Conservation (phyloP, 2,329 filamentous ascomycete species). For the Fusarium verticillioides region DNA sequence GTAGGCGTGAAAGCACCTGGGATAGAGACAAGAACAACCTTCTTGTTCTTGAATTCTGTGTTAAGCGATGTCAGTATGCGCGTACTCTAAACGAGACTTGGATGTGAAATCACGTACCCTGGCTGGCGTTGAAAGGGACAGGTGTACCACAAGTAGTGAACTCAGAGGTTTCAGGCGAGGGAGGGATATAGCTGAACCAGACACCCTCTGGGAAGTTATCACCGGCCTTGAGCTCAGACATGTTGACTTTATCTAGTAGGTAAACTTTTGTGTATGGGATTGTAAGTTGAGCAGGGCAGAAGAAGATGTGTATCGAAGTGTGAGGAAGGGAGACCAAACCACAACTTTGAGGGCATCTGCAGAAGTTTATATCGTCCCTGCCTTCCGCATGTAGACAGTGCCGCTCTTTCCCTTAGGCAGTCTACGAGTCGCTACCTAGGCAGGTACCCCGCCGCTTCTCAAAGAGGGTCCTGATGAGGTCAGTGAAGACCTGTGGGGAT, state of each 20-base stretch:
- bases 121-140: constrained; percentile 80
- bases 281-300: not conserved
- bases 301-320: constrained; percentile 3
- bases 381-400: constrained; percentile 9
- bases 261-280: not conserved
- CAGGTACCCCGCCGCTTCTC: constrained; percentile 8
- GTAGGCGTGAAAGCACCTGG: constrained; percentile 86
- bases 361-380: constrained; percentile 31
- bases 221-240: constrained; percentile 79
- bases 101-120: constrained; percentile 60
- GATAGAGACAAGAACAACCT: constrained; percentile 66
- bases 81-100: constrained; percentile 7
- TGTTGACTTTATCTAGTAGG: constrained; percentile 41
- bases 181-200: constrained; percentile 85
- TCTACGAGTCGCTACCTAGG: not conserved
- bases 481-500: constrained; percentile 40
- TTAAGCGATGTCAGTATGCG: not conserved
- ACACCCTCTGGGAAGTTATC: constrained; percentile 86
- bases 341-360: constrained; percentile 8
- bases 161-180: constrained; percentile 73
- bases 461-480: constrained; percentile 42
- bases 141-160: constrained; percentile 84
- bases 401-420: constrained; percentile 13
- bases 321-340: constrained; percentile 1
- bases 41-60: constrained; percentile 67